A percentile compares a stretch with the other conserved stretches of the same genome.
These are phyloP conservation scores for Oenanthe javanica DNA, from an alignment of 140 eudicot species.

Conservation along the genomic window DNA sequence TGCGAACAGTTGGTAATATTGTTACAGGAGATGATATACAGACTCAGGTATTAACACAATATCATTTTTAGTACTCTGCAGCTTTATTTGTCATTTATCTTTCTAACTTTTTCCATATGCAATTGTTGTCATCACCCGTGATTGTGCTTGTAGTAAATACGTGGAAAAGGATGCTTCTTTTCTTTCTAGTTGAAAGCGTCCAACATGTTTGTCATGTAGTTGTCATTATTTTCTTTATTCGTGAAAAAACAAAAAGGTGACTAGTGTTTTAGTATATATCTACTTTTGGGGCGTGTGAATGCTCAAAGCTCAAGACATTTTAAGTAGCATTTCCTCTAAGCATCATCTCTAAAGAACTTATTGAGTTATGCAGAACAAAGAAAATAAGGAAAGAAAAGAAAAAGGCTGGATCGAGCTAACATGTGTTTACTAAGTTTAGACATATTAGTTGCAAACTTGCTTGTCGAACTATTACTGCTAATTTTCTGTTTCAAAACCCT, in stretches of 20 bases:
- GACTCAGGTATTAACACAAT: slow-evolving; percentile 3
- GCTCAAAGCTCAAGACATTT: not conserved
- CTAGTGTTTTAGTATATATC: not conserved
- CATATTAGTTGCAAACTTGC: not conserved
- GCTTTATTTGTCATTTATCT: not conserved
- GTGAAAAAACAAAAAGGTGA: not conserved
- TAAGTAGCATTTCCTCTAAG: not conserved
- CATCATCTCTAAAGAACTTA: not conserved
- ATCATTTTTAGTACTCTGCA: not conserved
- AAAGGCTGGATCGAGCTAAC: not conserved
- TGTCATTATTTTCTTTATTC: not conserved
- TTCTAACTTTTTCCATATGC: not conserved
- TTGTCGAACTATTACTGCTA: too few relatives aligned
- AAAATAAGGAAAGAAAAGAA: not conserved
- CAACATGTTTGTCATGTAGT: not conserved
- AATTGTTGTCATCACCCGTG: not conserved
- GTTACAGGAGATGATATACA: slow-evolving; percentile 12
- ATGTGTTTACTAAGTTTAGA: not conserved
- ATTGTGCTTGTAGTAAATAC: too few relatives aligned
- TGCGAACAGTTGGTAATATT: slow-evolving; percentile 13
- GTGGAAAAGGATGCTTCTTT: not conserved
- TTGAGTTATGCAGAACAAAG: not conserved
- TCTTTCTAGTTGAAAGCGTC: not conserved
- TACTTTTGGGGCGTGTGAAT: not conserved
- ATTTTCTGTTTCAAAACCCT: not conserved